Percentiles rank a stretch among this genome's conserved stretches.
phyloP scores from a whole-genome alignment of 164 flowering plant species.

The Nymphaea colorata region DNA sequence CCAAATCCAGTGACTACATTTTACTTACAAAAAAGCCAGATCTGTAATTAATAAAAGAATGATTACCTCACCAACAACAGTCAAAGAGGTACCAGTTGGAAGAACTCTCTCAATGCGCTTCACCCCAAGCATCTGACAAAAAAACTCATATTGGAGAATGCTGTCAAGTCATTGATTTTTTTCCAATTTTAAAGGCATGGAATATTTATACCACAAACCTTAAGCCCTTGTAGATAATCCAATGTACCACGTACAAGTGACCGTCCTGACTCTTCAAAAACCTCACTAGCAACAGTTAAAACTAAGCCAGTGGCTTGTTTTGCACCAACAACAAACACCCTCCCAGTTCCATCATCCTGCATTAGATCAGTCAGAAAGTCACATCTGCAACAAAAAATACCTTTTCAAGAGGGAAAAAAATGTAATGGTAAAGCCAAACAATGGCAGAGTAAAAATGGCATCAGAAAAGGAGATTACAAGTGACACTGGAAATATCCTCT shows the following conservation, averaged over 20 bases:
- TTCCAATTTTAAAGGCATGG: neutral
- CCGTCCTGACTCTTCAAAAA: slow-evolving; percentile 90
- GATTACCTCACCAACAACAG: slow-evolving; percentile 94
- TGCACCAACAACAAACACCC: slow-evolving; percentile 83
- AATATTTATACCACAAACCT: slow-evolving; percentile 34
- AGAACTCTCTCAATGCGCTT: slow-evolving; percentile 91
- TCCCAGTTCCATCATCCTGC: slow-evolving; percentile 93
- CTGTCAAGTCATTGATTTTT: slow-evolving; percentile 3
- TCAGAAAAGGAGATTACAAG: neutral
- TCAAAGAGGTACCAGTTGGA: slow-evolving; percentile 84
- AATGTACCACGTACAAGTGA: slow-evolving; percentile 87
- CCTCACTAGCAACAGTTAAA: slow-evolving; percentile 81
- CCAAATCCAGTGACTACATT: neutral
- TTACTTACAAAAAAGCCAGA: neutral
- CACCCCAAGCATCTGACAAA: slow-evolving; percentile 93
- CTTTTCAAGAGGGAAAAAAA: neutral
- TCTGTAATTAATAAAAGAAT: neutral
- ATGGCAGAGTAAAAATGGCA: neutral
- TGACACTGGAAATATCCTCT: no score
- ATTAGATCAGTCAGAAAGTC: neutral
- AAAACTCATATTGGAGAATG: neutral
- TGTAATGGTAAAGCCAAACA: neutral
- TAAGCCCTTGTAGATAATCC: slow-evolving; percentile 94
- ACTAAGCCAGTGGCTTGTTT: slow-evolving; percentile 79
- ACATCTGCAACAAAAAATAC: neutral